Evolutionary conservation across 2,329 filamentous ascomycete species (phyloP).

Genomic region (Thielaviopsis populi): DNA sequence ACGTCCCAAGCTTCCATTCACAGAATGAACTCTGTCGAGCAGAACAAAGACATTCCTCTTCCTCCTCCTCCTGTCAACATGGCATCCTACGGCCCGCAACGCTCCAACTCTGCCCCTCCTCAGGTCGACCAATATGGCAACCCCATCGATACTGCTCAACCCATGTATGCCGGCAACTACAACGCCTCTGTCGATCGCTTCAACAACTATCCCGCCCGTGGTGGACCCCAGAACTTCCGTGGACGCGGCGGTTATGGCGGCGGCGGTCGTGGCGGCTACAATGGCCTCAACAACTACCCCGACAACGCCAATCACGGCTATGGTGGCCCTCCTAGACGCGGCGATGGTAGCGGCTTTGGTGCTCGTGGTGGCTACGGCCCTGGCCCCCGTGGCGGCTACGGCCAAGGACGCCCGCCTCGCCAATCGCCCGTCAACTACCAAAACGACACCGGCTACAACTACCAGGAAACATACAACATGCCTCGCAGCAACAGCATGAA

Average conservation of each 20-base stretch:
- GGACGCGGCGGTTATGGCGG: conserved; percentile 34
- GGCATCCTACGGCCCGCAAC: conserved; percentile 25
- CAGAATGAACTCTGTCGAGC: conserved; percentile 28
- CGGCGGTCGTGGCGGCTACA: conserved; percentile 37
- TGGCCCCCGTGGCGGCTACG: conserved; percentile 28
- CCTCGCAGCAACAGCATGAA: conserved; percentile 18
- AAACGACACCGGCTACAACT: conserved; percentile 18
- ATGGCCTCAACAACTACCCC: conserved; percentile 22
- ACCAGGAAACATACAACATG: conserved; percentile 25
- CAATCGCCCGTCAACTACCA: conserved; percentile 32
- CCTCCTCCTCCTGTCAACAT: conserved; percentile 20
- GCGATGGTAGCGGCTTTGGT: conserved; percentile 30
- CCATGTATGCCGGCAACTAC: conserved; percentile 2
- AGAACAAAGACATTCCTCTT: conserved; percentile 1
- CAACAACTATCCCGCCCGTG: conserved; percentile 38
- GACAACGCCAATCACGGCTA: conserved; percentile 20
- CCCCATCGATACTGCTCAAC: conserved; percentile 24
- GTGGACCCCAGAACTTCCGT: conserved; percentile 31
- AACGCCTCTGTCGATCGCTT: conserved; percentile 32
- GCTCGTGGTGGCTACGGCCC: conserved; percentile 31
- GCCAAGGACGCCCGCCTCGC: conserved; percentile 20
- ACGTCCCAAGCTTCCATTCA: conserved; percentile 50
- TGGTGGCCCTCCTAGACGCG: conserved; percentile 23
- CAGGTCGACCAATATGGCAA: conserved; percentile 51
- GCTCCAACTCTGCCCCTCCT: conserved; percentile 27